Evolutionary conservation across 208 protist species (phyloP).

Genomic region (Chromosphaera perkinsii): DNA sequence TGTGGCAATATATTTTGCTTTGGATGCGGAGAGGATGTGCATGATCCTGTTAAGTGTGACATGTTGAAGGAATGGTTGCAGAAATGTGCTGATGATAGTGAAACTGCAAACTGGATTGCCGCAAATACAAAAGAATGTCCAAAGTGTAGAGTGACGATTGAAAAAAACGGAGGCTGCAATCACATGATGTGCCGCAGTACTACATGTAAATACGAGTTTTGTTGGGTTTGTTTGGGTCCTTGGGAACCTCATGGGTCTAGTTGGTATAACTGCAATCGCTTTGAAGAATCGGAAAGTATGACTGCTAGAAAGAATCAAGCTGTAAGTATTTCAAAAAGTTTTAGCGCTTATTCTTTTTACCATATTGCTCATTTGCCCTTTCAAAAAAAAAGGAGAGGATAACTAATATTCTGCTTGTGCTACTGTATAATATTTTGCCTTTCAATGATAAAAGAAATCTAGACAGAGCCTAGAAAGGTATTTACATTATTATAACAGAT

Average conservation of each 20-base stretch:
- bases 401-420: too few species aligned
- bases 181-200: constrained; percentile 48
- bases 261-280: constrained; percentile 51
- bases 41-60: constrained; percentile 37
- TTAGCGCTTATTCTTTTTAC: too few species aligned
- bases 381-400: too few species aligned
- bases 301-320: constrained; percentile 1
- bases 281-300: constrained; percentile 31
- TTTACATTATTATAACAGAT: constrained; percentile 49
- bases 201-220: constrained; percentile 48
- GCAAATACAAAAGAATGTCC: constrained; percentile 55
- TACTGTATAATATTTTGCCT: too few species aligned
- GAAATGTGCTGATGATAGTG: constrained; percentile 52
- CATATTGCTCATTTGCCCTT: too few species aligned
- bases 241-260: constrained; percentile 43
- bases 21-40: constrained; percentile 18
- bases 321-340: background rate
- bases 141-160: constrained; percentile 44
- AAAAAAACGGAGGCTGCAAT: constrained; percentile 60
- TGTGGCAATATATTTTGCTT: constrained; percentile 44
- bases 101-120: constrained; percentile 50
- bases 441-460: too few species aligned
- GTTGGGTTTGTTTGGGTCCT: constrained; percentile 47
- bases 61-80: constrained; percentile 39
- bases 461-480: constrained; percentile 40